Evolutionary conservation across 768 basidiomycete genomes (phyloP).

Genomic region (Flagelloscypha sp.): DNA sequence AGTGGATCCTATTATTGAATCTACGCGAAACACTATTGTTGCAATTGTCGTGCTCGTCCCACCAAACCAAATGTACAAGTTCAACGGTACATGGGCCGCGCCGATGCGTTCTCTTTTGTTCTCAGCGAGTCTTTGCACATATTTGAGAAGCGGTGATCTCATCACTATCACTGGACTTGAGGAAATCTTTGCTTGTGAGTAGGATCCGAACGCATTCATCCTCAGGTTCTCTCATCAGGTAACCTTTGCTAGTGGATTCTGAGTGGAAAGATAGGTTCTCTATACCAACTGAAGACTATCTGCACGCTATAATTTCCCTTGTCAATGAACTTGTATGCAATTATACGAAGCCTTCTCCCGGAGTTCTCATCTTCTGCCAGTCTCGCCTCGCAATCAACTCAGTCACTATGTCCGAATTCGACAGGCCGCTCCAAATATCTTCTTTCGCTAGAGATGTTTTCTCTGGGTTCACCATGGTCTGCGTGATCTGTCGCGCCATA

Average conservation of each 20-base stretch:
- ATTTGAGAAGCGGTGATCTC: constrained; percentile 49
- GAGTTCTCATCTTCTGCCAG: constrained; percentile 25
- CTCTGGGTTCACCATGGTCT: constrained; percentile 77
- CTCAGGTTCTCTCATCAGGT: constrained; percentile 1
- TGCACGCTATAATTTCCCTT: constrained; percentile 69
- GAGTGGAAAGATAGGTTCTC: constrained; percentile 63
- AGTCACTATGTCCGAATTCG: constrained; percentile 76
- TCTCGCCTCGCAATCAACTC: constrained; percentile 74
- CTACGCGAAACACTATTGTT: constrained; percentile 42
- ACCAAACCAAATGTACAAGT: constrained; percentile 70
- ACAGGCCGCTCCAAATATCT: constrained; percentile 72
- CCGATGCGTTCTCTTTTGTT: constrained; percentile 62
- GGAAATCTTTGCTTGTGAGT: constrained; percentile 64
- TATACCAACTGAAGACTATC: constrained; percentile 69
- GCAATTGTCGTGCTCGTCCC: constrained; percentile 56
- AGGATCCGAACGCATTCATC: constrained; percentile 20
- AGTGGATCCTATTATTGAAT: constrained; percentile 45
- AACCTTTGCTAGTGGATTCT: constrained; percentile 41
- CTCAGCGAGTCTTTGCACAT: constrained; percentile 56
- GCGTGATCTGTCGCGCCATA: constrained; percentile 4
- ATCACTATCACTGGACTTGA: constrained; percentile 45
- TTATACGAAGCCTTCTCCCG: neutral
- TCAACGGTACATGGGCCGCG: constrained; percentile 78
- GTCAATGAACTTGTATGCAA: constrained; percentile 70
- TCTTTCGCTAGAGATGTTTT: constrained; percentile 75